A percentile compares a stretch with the other conserved stretches of the same genome.
phyloP scores from a whole-genome alignment of 108 stramenopile species.

The Nannochloropsis gaditana region DNA sequence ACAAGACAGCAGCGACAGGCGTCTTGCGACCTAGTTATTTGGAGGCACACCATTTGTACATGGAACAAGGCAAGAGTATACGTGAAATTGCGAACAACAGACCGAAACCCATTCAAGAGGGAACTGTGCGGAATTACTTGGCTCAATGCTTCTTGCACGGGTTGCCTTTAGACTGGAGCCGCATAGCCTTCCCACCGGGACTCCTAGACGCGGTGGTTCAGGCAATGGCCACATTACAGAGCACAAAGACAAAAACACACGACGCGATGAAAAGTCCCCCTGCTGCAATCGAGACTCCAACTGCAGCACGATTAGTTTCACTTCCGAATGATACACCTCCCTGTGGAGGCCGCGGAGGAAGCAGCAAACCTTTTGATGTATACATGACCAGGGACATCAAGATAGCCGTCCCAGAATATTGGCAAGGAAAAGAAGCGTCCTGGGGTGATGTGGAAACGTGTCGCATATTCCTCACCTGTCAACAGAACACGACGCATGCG shows the following conservation, averaged over 20 bases:
- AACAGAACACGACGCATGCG: background rate
- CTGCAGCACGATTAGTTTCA: background rate
- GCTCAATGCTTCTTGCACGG: slow-evolving; percentile 15
- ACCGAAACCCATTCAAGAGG: slow-evolving; percentile 9
- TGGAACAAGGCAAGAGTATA: background rate
- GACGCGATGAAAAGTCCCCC: no score
- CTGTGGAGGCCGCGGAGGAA: background rate
- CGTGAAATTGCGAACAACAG: background rate
- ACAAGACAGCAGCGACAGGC: background rate
- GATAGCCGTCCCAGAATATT: background rate
- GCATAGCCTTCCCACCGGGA: background rate
- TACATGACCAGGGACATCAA: slow-evolving; percentile 5
- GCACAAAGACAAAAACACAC: no score
- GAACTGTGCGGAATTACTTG: background rate
- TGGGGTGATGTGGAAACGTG: background rate
- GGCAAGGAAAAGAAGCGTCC: background rate
- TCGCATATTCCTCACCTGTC: background rate
- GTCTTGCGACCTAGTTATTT: background rate
- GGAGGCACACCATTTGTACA: slow-evolving; percentile 1
- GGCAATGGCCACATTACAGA: background rate
- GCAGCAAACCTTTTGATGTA: background rate
- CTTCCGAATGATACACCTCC: background rate
- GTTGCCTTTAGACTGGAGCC: background rate
- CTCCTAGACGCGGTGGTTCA: background rate
- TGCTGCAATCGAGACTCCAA: background rate